Conservation (phyloP, 2,329 filamentous ascomycete genomes). For the Calonectria montana region DNA sequence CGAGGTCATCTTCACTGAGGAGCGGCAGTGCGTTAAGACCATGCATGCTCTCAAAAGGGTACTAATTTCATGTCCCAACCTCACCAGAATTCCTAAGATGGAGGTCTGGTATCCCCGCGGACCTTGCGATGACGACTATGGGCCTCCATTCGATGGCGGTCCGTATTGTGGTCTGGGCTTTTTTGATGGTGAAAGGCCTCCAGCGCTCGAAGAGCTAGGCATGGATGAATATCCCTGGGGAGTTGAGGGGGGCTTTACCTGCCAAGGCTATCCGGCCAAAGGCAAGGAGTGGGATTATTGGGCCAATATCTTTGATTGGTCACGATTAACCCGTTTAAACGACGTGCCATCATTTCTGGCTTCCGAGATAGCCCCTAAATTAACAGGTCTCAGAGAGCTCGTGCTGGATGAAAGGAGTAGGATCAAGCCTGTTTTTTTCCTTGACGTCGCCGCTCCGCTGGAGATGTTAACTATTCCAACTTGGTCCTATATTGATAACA, state of each 20-base stretch:
- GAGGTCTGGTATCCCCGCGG: slow-evolving; percentile 17
- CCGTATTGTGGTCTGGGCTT: slow-evolving; percentile 19
- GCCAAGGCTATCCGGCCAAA: slow-evolving; percentile 14
- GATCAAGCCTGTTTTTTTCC: background rate
- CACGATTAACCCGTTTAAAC: slow-evolving; percentile 18
- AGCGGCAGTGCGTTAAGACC: slow-evolving; percentile 16
- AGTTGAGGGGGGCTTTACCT: background rate
- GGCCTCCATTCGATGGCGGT: background rate
- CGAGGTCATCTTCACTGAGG: slow-evolving; percentile 5
- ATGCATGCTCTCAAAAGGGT: slow-evolving; percentile 23
- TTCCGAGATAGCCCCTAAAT: background rate
- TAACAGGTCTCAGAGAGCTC: slow-evolving; percentile 20
- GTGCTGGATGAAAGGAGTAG: background rate
- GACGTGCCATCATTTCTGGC: background rate
- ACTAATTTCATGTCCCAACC: slow-evolving; percentile 24
- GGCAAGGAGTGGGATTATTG: slow-evolving; percentile 12
- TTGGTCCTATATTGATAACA: background rate
- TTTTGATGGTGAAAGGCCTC: slow-evolving; percentile 3
- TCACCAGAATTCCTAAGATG: slow-evolving; percentile 1
- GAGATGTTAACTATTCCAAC: slow-evolving; percentile 12
- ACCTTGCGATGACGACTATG: background rate
- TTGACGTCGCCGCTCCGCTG: slow-evolving; percentile 13
- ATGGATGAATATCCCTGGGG: slow-evolving; percentile 20
- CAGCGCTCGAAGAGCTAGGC: slow-evolving; percentile 21
- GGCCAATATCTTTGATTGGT: slow-evolving; percentile 25